Evolutionary conservation across 2,329 filamentous ascomycete genomes (phyloP), one percentile per base, ranked within the genome.

Genomic region (Hymenoscyphus albidus): DNA sequence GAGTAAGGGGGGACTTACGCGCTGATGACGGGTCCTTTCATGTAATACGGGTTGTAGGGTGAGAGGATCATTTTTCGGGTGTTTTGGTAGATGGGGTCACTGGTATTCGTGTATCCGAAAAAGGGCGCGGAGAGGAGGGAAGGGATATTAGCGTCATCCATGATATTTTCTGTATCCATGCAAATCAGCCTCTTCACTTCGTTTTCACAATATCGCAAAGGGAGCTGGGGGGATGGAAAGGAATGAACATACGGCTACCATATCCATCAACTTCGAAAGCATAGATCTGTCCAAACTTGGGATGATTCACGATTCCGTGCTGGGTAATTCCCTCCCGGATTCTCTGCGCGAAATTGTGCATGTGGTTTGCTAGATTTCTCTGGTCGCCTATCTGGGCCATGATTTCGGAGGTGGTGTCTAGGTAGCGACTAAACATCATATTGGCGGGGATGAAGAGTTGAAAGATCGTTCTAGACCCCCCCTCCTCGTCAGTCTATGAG

Each of bases 391-490:
- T 76, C 59, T 77, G 76, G 40, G 75, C 77, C 79, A 85, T 83
- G 70, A 88, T 86, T 5, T 78, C 74, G 16, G 80, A 79, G 0
- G 83, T 78, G 0, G 80, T 78, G 12, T 78, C 77, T 2, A 93
- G 81, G 70, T 87, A 90, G 27, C 83, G 78, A 39, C 87, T 81
- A 69, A 92, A 88, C 88, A 92, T 91, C 88, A 92, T 92, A 76
- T 97, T 98, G 39, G 90, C 88, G 0, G 94, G 94, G 71, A 97
- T 91, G 71, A 96, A 88, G 76, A 93, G 94, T 74, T 94, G 92
- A 66, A 92, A 88, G 48, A 91, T 90, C 0, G 90, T 75, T 42
- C 73, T 75, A 27, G 27, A 27, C 51, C 27, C 6, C 9, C 22
- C 14, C 14, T 38, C 9, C 18, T 40, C 22, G 7, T 32, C 35